Evolutionary conservation across 1,284 basidiomycete genomes (phyloP).

Genomic region (Sphagnurus paluster): DNA sequence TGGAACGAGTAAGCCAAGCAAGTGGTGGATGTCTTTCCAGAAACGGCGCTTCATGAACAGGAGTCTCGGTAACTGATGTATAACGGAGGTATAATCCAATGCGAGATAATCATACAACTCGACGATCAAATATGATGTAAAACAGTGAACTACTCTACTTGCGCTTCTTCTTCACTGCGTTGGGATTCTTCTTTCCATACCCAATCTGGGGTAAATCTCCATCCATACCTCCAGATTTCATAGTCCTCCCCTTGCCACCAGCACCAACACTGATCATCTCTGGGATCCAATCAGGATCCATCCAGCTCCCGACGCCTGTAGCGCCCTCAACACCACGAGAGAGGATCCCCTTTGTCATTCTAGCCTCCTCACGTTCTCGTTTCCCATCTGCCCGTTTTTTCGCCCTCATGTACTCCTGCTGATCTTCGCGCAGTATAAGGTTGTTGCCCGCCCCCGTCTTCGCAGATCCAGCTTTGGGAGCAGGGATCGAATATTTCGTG

Average conservation of each 20-base stretch:
- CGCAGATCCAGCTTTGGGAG: constrained; percentile 87
- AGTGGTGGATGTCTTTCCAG: constrained; percentile 99
- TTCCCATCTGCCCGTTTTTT: constrained; percentile 73
- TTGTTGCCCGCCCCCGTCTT: constrained; percentile 82
- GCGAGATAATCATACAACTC: constrained; percentile 19
- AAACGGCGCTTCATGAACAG: constrained; percentile 96
- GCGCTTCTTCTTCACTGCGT: constrained; percentile 61
- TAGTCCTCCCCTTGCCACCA: constrained; percentile 72
- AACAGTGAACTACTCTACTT: constrained; percentile 39
- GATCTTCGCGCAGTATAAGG: constrained; percentile 88
- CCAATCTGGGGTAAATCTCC: constrained; percentile 82
- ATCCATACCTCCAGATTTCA: constrained; percentile 49
- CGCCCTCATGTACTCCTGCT: constrained; percentile 82
- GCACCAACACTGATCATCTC: constrained; percentile 78
- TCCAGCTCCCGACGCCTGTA: constrained; percentile 74
- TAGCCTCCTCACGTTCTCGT: constrained; percentile 77
- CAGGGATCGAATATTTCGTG: constrained; percentile 91
- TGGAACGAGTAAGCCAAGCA: constrained; percentile 88
- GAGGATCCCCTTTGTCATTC: constrained; percentile 65
- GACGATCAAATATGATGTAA: constrained; percentile 22
- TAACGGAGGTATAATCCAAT: constrained; percentile 17
- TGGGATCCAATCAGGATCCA: constrained; percentile 95
- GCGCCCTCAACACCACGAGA: constrained; percentile 44
- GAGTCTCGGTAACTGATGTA: constrained; percentile 62
- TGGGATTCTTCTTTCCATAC: constrained; percentile 85